Evolutionary conservation across 2,329 filamentous ascomycete species (phyloP), one percentile per base, ranked within the genome.

Genomic region (Xylaria sp.): DNA sequence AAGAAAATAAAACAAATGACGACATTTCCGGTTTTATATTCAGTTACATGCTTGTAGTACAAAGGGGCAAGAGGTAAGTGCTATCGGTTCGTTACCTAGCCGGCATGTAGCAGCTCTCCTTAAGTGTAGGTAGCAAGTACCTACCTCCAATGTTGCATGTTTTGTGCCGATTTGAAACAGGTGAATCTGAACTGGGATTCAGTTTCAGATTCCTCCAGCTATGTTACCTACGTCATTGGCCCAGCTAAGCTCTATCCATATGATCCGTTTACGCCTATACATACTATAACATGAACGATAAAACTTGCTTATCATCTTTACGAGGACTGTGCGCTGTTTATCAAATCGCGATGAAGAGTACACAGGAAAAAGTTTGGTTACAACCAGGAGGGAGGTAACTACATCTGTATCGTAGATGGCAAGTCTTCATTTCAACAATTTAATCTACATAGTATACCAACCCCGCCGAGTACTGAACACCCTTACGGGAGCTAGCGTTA

Each of bases 91-190:
- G 54, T 6, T 42, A 58, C 36, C 23, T 10, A 6, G 38, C 11
- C 20, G n/a, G 51, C 51, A 7, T 38, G 51, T 38, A 23, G 3
- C 5, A 9, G 9, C 9, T 38, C 51, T 56, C 33, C n/a, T 38
- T 33, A 4, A n/a, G 3, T 54, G 31, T 36, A 38, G n/a, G 31
- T 49, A 38, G 11, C 20, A 36, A 13, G 57, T 48, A 48, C 31
- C 33, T 54, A 10, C 20, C 36, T 36, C 6, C n/a, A 49, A 54
- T 36, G 49, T 54, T 17, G 51, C n/a, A 6, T 58, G 56, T 31
- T 59, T 56, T 40, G 40, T 31, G 51, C 56, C 51, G 62, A 59
- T 65, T 59, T 68, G n/a, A 68, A 53, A 68, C 66, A 66, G 31
- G 42, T 38, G n/a, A 63, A 65, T 68, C 66, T 62, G 42, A 54